phyloP scores from a whole-genome alignment of 139 green algal species.

The Yamagishiella unicocca region DNA sequence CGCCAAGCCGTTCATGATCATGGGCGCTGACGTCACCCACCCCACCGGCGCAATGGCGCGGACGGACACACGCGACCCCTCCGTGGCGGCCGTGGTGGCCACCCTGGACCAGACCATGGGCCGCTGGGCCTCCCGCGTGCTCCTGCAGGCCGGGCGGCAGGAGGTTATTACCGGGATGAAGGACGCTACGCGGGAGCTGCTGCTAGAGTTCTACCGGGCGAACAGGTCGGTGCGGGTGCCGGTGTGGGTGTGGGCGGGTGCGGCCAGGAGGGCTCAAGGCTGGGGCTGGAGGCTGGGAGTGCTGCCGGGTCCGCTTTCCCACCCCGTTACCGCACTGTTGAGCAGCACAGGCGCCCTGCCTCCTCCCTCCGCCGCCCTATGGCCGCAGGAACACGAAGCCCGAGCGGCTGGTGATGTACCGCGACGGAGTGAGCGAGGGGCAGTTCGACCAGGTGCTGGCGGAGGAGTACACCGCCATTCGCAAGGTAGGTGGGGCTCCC shows the following conservation, averaged over 20 bases:
- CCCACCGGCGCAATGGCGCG: slow-evolving; percentile 32
- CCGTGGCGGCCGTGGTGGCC: slow-evolving; percentile 52
- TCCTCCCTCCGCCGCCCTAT: background rate
- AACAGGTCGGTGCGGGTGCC: slow-evolving; percentile 38
- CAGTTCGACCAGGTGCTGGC: slow-evolving; percentile 86
- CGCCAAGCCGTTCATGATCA: slow-evolving; percentile 43
- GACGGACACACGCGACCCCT: slow-evolving; percentile 32
- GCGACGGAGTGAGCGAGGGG: slow-evolving; percentile 87
- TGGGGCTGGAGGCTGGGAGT: background rate
- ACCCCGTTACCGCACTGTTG: too few relatives aligned
- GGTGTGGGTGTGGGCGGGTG: too few relatives aligned
- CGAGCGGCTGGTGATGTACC: slow-evolving; percentile 61
- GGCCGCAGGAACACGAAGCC: slow-evolving; percentile 53
- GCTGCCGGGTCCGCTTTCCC: background rate
- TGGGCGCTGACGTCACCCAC: slow-evolving; percentile 62
- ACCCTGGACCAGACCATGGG: slow-evolving; percentile 36
- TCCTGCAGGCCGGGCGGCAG: slow-evolving; percentile 58
- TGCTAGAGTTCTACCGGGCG: slow-evolving; percentile 50
- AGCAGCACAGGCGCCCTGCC: too few relatives aligned
- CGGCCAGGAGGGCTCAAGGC: background rate
- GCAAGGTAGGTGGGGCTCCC: slow-evolving; percentile 48
- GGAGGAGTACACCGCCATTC: slow-evolving; percentile 65
- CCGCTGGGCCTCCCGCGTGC: slow-evolving; percentile 43
- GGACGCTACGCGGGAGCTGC: slow-evolving; percentile 43
- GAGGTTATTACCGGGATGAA: slow-evolving; percentile 45